Evolutionary conservation across 805 yeast species (phyloP), one percentile per base, ranked within the genome.

Genomic region (Saccharomycopsis microspora): DNA sequence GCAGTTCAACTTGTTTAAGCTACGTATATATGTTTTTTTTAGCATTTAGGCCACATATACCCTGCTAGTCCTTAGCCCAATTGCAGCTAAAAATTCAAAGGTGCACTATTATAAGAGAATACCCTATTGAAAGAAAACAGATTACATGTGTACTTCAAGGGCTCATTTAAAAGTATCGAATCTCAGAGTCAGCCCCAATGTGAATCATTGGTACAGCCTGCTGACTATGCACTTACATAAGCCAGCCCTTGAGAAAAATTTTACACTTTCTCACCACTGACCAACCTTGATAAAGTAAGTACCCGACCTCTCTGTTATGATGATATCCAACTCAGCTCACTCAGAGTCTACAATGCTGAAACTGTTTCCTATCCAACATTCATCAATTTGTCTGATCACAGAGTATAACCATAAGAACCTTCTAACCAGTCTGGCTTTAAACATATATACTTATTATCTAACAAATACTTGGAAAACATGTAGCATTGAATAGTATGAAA

Each of bases 241-340:
- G 36, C n/a, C 19, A 19, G 19, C 19, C 19, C 19, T 19, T 19
- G 2, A 19, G 19, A 19, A 19, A 19, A n/a, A 34, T 9, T 34
- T 10, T 9, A 10, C 37, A 34, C n/a, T 34, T 9, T 9, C 37
- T 34, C 37, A n/a, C n/a, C n/a, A 34, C 10, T 34, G 3, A 19
- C 8, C 28, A 19, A 10, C 37, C n/a, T 34, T n/a, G n/a, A 34
- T 10, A 34, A n/a, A 10, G n/a, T 10, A 34, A 34, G n/a, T 10
- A 34, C n/a, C 37, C 10, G 19, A 19, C 19, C 19, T 19, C 19
- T 19, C 19, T 19, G 19, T 47, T 44, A 43, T 65, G 68, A 64
- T 64, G 68, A 64, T 56, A 65, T 58, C 58, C 52, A 58, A 50
- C 69, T 65, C 69, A 65, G 69, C 69, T 65, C 69, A 64, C 69